Evolutionary conservation across 2,329 filamentous ascomycete species (phyloP), one percentile per base, ranked within the genome.

Genomic region (Beauveria sp.): DNA sequence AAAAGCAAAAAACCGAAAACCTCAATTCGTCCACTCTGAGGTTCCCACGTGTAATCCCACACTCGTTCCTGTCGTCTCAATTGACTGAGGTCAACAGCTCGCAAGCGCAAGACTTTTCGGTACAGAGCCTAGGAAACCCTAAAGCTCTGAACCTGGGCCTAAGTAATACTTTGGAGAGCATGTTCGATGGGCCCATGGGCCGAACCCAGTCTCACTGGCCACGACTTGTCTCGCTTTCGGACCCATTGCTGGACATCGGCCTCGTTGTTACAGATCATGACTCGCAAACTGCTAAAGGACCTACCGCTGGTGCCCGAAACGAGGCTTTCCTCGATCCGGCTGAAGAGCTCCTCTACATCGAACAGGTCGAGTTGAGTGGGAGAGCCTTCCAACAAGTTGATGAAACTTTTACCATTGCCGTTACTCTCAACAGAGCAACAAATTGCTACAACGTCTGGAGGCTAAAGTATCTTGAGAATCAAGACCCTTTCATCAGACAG

Each of bases 391-490:
- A 70, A 67, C 40, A 69, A 67, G 22, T 76, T 52, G 76, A 78
- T 59, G 76, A 80, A 34, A 79, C 80, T 20, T 76, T 97, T 28
- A 83, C 89, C 12, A 77, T 98, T 61, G 87, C 91, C 12, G 83
- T 97, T 56, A 97, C 93, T 0, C 80, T 88, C 64, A 96, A 97
- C 70, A 79, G 86, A 60, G 88, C 91, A 66, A 85, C 85, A 3
- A 88, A 86, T 67, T 83, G 87, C 68, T 92, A 96, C 71, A 95
- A 88, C 3, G 80, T 98, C 51, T 98, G 93, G 93, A 88, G 87
- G 63, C 83, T 93, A 58, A 83, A 86, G 50, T 96, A 96, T 71
- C 79, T 92, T 59, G 83, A 88, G 34, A 86, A 88, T 64, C 86
- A 88, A 65, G 83, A 85, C 63, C 77, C 78, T 20, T 79, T 83